Evolutionary conservation across 768 basidiomycete species (phyloP).

Genomic region (Guyanaporus albipodus): DNA sequence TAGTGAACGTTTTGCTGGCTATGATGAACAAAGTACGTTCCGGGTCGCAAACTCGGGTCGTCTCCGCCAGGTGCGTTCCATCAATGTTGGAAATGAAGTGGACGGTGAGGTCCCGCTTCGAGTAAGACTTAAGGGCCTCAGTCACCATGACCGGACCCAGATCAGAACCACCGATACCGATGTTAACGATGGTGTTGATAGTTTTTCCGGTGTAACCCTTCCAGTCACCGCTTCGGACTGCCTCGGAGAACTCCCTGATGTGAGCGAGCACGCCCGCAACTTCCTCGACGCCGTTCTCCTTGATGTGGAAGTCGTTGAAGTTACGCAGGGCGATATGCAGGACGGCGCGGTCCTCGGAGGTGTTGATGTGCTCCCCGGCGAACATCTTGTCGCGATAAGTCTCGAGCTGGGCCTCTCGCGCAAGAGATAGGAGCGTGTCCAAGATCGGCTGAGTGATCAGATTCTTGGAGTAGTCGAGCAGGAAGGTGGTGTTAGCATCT

Average conservation of each 20-base stretch:
- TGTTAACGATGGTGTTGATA: conserved; percentile 95
- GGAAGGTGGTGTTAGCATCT: conserved; percentile 70
- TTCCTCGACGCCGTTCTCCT: conserved; percentile 78
- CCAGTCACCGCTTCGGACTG: conserved; percentile 83
- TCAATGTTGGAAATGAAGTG: conserved; percentile 98
- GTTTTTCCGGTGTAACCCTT: conserved; percentile 96
- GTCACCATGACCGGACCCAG: conserved; percentile 99
- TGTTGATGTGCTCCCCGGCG: conserved; percentile 95
- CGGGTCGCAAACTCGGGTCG: conserved; percentile 71
- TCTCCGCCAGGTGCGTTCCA: conserved; percentile 95
- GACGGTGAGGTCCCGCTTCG: conserved; percentile 80
- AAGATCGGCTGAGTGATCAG: conserved; percentile 85
- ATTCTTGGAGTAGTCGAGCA: conserved; percentile 98
- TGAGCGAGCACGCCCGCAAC: conserved; percentile 82
- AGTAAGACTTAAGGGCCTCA: conserved; percentile 92
- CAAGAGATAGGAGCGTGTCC: conserved; percentile 70
- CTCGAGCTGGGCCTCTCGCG: conserved; percentile 84
- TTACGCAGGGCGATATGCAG: conserved; percentile 91
- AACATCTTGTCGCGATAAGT: conserved; percentile 89
- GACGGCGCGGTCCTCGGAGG: conserved; percentile 95
- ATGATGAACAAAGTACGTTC: conserved; percentile 97
- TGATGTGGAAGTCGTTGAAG: conserved; percentile 71
- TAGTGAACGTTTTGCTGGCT: conserved; percentile 99
- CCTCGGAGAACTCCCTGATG: conserved; percentile 86
- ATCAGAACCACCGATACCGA: conserved; percentile 98